Base-by-base conservation (phyloP, 164 flowering plant genomes). In the Cinnamomum micranthum region DNA sequence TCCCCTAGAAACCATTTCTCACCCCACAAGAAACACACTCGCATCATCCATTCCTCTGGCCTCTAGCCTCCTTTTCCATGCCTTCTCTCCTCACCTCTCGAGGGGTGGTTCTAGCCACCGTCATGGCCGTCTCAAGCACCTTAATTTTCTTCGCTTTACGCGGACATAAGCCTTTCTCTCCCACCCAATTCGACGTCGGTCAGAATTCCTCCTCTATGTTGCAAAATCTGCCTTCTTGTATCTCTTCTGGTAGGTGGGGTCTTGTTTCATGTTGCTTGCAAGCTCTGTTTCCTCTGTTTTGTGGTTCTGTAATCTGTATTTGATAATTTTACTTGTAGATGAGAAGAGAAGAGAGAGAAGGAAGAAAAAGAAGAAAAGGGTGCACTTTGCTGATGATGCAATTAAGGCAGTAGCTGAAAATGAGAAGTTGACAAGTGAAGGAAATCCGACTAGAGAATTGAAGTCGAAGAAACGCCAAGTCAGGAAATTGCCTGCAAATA, bases 121-220 rank as follows among this genome's bases (percentile, higher is more conserved):
- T 90, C 86, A 87, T 91, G 91, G 95, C 90, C 6, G 72, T 89
- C 60, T 88, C 94, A 60, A 89, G 91, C 76, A 88, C 91, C 19
- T 85, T 88, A 6, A 77, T 92, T 22, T 84, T 91, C 78, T 77
- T 90, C 2, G 88, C 89, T 51, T 35, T 88, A 9, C 83, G 88
- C 73, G 85, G 80, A 4, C 92, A 89, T 58, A 89, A 86, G 73
- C 68, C 84, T 23, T 25, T 85, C 52, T 55, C 76, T 28, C 27
- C 59, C 52, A 68, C 76, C 70, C 76, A 51, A n/a, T 50, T 73
- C 50, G 50, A 71, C 50, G 20, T 51, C 25, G 47, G 25, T 27
- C 82, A 31, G 33, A 74, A 71, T 71, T 62, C 76, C 23, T 67
- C 55, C 3, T 28, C 76, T 12, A 35, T 77, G 1, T 72, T 50